Evolutionary conservation across 208 protist genomes (phyloP).

Genomic region (Crithidia bombi): DNA sequence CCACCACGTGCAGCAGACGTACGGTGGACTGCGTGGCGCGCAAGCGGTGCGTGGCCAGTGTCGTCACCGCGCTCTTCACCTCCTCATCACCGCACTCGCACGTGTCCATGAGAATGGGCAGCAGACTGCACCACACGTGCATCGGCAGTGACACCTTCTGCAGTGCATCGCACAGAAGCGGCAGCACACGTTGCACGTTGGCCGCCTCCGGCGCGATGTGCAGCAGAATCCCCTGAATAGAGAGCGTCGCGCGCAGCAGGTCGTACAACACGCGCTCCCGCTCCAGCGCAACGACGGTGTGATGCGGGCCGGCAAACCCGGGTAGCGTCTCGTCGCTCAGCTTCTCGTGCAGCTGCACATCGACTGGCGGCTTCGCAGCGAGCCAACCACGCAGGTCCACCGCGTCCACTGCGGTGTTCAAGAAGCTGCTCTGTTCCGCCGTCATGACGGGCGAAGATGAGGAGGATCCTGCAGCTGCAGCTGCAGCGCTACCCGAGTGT

Average conservation of each 20-base stretch:
- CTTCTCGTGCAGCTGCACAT: slow-evolving; percentile 21
- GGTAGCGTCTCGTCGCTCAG: slow-evolving; percentile 12
- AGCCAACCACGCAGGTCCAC: slow-evolving; percentile 39
- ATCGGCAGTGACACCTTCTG: slow-evolving; percentile 50
- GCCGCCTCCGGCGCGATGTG: slow-evolving; percentile 37
- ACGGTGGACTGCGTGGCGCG: slow-evolving; percentile 54
- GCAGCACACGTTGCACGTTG: slow-evolving; percentile 59
- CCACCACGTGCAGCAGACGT: slow-evolving; percentile 53
- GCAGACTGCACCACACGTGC: slow-evolving; percentile 52
- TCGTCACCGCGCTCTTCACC: slow-evolving; percentile 31
- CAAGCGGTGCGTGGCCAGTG: slow-evolving; percentile 42
- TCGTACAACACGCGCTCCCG: slow-evolving; percentile 46
- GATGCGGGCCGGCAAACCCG: slow-evolving; percentile 22
- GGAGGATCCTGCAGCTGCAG: neutral
- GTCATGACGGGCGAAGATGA: slow-evolving; percentile 25
- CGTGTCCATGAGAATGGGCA: slow-evolving; percentile 53
- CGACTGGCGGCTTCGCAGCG: slow-evolving; percentile 21
- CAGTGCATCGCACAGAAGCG: slow-evolving; percentile 51
- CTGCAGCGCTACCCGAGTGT: neutral
- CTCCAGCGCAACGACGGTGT: slow-evolving; percentile 25
- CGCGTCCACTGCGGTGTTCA: slow-evolving; percentile 52
- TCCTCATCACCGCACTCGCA: slow-evolving; percentile 40
- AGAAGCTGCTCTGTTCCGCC: slow-evolving; percentile 50
- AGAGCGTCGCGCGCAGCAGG: slow-evolving; percentile 54
- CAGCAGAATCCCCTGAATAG: slow-evolving; percentile 60